These are phyloP conservation scores for Oryza nivara DNA, from an alignment of 176 grass and related monocot genomes.

Conservation along the genomic window DNA sequence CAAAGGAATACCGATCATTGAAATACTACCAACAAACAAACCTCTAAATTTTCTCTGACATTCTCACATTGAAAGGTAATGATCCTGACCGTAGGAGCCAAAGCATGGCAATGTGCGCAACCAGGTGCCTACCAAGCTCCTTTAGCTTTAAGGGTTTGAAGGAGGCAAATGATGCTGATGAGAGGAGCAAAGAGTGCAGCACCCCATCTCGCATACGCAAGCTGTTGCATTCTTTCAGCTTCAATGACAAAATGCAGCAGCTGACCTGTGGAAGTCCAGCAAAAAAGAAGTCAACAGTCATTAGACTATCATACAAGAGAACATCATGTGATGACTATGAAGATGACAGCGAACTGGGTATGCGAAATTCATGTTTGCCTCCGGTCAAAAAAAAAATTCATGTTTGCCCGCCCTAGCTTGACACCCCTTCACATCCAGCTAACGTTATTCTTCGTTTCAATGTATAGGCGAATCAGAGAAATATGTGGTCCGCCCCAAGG, in stretches of 20 bases:
- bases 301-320: conserved; percentile 84
- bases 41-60: conserved; percentile 34
- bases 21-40: background rate
- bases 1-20: background rate
- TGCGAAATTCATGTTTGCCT: background rate
- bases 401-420: background rate
- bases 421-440: background rate
- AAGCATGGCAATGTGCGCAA: conserved; percentile 39
- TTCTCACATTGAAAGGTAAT: conserved; percentile 51
- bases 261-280: conserved; percentile 53
- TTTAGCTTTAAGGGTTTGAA: conserved; percentile 63
- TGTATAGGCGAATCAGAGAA: conserved; percentile 69
- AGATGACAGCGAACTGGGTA: conserved; percentile 60
- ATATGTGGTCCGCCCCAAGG: conserved; percentile 76
- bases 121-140: conserved; percentile 46
- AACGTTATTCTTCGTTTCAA: conserved; percentile 2
- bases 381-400: background rate
- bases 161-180: conserved; percentile 65
- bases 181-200: conserved; percentile 56
- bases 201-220: conserved; percentile 58
- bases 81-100: conserved; percentile 55
- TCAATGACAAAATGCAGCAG: conserved; percentile 74
- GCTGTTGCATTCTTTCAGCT: conserved; percentile 79
- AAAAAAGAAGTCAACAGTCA: conserved; percentile 80
- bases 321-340: conserved; percentile 67